phyloP scores from a whole-genome alignment of 345 rosid species.

The Cardamine occulta region DNA sequence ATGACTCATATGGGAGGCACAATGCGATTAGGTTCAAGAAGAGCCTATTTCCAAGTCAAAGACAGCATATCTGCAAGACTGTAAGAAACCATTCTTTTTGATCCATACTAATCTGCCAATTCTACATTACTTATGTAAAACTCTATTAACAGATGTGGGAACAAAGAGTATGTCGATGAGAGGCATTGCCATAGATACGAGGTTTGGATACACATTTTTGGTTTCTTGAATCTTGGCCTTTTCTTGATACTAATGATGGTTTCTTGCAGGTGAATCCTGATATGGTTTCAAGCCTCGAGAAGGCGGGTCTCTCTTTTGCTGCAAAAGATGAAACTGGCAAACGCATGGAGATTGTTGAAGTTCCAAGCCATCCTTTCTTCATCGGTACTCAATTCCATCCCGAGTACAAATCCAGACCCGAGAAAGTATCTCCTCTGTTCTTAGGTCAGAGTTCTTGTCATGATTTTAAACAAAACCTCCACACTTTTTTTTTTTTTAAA shows the following conservation, averaged over 20 bases:
- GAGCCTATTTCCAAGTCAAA: conserved; percentile 58
- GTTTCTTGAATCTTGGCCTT: not conserved
- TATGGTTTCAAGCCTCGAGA: conserved; percentile 67
- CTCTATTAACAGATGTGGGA: conserved; percentile 71
- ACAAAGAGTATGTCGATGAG: conserved; percentile 66
- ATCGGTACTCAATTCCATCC: conserved; percentile 91
- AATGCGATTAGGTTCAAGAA: conserved; percentile 91
- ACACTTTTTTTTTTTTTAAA: not conserved
- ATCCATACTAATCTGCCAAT: not conserved
- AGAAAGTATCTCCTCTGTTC: conserved; percentile 61
- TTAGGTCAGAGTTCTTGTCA: conserved; percentile 52
- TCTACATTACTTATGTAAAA: conserved; percentile 7
- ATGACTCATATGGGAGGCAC: conserved; percentile 95
- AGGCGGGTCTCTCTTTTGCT: conserved; percentile 76
- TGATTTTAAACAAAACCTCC: not conserved
- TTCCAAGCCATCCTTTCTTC: conserved; percentile 69
- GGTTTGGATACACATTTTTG: conserved; percentile 57
- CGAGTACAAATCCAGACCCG: conserved; percentile 89
- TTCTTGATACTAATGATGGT: conserved; percentile 46
- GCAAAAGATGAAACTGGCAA: conserved; percentile 83
- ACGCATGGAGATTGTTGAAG: conserved; percentile 86
- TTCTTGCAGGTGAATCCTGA: conserved; percentile 80
- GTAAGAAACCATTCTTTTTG: conserved; percentile 50
- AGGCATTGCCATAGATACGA: conserved; percentile 95
- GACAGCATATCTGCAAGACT: conserved; percentile 77